Evolutionary conservation across 2,329 filamentous ascomycete genomes (phyloP), one percentile per base, ranked within the genome.

Genomic region (Rhinocladiella similis): DNA sequence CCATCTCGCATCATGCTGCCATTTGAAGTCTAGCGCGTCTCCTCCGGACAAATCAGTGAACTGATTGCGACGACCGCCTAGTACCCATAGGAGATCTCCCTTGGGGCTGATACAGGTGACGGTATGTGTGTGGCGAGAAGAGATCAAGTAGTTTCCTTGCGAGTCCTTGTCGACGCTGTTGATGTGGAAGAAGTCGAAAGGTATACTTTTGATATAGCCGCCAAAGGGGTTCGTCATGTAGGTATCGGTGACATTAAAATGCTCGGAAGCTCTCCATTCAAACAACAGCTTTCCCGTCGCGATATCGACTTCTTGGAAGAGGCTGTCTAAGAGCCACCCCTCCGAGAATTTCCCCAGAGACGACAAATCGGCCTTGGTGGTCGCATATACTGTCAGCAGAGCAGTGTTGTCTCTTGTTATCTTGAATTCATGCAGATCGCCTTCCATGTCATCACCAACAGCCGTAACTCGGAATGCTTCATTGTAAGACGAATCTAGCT

Each of bases 111-210:
- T 69, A 55, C 76, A 75, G 16, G 71, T 71, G 38, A 83, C 65
- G 41, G 71, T 70, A 29, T 71, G 69, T 25, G 72, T 68, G 53
- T 74, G 73, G 18, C 77, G 73, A 0, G 72, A 69, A 0, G 75
- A 80, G 42, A 80, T 65, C 3, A 77, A 66, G 42, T 73, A 77
- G 53, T 77, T 74, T 10, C 75, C 78, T 1, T 72, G 68, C 3
- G 65, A 59, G 59, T 80, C 77, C 66, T 81, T 81, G 65, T 79
- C 77, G 54, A 81, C 70, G 42, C 76, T 79, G 67, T 81, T 83
- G 66, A 83, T 76, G 65, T 83, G 80, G 68, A 82, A 81, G 66
- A 77, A 83, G 63, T 83, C 80, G 72, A 76, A 83, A 1, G 78
- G 60, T 20, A 52, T 47, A 27, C 49, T 48, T 13, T 46, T 39